Evolutionary conservation across 2,329 filamentous ascomycete genomes (phyloP).

Genomic region (Penicillium griseofulvum): DNA sequence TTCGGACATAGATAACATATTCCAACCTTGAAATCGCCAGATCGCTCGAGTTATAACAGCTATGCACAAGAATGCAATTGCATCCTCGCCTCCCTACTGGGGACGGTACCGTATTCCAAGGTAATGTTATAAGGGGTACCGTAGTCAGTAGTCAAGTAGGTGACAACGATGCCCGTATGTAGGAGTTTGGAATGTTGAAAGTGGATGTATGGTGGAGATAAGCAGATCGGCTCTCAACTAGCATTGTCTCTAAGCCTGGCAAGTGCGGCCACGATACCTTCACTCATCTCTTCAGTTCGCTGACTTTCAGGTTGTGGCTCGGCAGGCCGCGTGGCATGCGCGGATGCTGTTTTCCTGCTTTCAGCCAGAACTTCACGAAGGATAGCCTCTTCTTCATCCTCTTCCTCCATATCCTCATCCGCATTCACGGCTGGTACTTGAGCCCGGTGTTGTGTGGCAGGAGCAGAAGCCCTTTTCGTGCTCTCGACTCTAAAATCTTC

Average conservation of each 20-base stretch:
- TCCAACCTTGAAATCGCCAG: neutral
- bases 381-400: constrained; percentile 50
- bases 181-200: neutral
- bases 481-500: constrained; percentile 80
- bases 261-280: constrained; percentile 59
- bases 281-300: constrained; percentile 45
- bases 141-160: neutral
- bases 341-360: constrained; percentile 20
- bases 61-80: neutral
- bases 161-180: neutral
- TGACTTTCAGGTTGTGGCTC: neutral
- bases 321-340: neutral
- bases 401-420: constrained; percentile 12
- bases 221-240: constrained; percentile 14
- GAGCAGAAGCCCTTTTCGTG: constrained; percentile 57
- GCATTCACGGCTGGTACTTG: constrained; percentile 14
- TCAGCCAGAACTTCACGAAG: constrained; percentile 33
- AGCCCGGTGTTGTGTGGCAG: constrained; percentile 24
- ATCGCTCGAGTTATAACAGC: neutral
- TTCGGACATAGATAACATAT: neutral
- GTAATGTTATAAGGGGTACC: neutral
- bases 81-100: too few species aligned
- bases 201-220: neutral
- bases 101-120: neutral
- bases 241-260: constrained; percentile 51